Base-by-base conservation (phyloP, 306 rosid genomes). In the Prunus padus region DNA sequence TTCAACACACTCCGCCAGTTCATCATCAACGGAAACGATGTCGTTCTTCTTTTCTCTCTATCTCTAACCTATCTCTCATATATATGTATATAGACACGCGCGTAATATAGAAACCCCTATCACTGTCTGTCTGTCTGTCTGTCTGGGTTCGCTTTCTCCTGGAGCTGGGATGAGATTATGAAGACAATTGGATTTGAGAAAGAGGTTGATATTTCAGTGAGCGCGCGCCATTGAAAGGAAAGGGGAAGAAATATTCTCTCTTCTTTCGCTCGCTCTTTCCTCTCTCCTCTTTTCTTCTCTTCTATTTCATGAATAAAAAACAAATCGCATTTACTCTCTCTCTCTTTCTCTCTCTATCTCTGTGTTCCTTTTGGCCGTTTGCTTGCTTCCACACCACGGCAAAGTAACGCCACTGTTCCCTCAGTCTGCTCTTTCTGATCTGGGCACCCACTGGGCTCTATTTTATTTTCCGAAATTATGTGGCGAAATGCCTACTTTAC, bases 1-100 rank as follows among this genome's bases (percentile, higher is more conserved):
- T 87, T 90, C 92, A 96, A 91, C 9, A 96, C 98, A 75, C 97
- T 92, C 67, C 92, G 84, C 99, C 99, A 96, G 82, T 85, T 91
- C 98, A 84, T 92, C 80, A 75, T 60, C 61, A 40, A 76, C 13
- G 1, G 42, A 19, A 45, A 73, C 57, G 77, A 26, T 20, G 77
- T 60, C 77, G 77, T 73, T 5, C 18, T 37, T 37, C 42, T 37
- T 37, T 37, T 37, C 42, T 37, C 42, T 6, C 42, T 37, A 37
- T 37, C 42, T 7, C 42, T 37, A 37, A 37, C 42, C 42, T 37
- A 37, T 7, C 42, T 37, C 42, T 37, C 42, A 37, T 37, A 37
- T 37, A 37, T 37, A 37, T 37, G 8, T 37, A 37, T 37, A 37
- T 37, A 37, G 9, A 7, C 42, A 37, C 9, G 9, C 42, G 6